phyloP scores from a whole-genome alignment of 768 basidiomycete species.

The Inosperma sp. region DNA sequence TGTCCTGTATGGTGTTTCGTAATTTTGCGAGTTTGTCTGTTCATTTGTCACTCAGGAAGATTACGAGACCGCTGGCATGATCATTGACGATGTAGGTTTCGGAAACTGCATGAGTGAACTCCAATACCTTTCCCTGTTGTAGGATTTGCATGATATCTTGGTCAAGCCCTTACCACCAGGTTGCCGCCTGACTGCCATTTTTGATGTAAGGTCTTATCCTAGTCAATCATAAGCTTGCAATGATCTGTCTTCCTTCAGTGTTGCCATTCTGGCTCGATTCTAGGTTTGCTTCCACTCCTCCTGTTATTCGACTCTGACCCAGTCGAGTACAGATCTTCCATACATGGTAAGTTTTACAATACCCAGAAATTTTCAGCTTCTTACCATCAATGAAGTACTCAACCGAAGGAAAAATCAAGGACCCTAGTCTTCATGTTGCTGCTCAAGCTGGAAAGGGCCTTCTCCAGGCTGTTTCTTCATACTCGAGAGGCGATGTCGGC shows the following conservation, averaged over 20 bases:
- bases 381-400: constrained; percentile 56
- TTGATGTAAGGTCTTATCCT: constrained; percentile 49
- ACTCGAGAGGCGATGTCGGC: constrained; percentile 73
- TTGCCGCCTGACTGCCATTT: constrained; percentile 82
- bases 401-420: constrained; percentile 92
- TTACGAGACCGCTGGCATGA: constrained; percentile 58
- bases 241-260: constrained; percentile 41
- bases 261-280: constrained; percentile 83
- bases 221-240: neutral
- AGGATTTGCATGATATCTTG: constrained; percentile 77
- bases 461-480: constrained; percentile 71
- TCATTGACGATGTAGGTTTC: constrained; percentile 79
- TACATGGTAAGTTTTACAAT: constrained; percentile 46
- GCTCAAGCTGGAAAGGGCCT: constrained; percentile 85
- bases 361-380: neutral
- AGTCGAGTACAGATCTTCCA: constrained; percentile 47
- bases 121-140: neutral
- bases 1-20: constrained; percentile 68
- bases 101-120: neutral
- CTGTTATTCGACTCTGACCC: neutral
- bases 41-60: constrained; percentile 33
- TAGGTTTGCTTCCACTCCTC: constrained; percentile 46
- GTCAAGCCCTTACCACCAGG: constrained; percentile 76
- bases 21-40: neutral
- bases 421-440: constrained; percentile 84